phyloP scores from a whole-genome alignment of 2,329 filamentous ascomycete genomes.

The Fusarium concolor region DNA sequence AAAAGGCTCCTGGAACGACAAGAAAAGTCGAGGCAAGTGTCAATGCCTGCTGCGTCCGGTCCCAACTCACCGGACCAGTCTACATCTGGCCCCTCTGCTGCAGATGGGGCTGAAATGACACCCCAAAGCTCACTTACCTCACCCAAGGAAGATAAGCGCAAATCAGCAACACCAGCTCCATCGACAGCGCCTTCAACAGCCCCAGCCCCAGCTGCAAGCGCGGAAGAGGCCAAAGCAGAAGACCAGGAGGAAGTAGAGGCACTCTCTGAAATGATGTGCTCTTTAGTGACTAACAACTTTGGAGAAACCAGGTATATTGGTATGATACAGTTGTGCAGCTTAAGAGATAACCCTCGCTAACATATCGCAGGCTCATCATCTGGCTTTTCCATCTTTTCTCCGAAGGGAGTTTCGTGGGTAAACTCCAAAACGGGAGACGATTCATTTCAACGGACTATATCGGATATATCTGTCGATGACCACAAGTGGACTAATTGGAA shows the following conservation, averaged over 20 bases:
- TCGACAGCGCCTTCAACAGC: conserved; percentile 17
- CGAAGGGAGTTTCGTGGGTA: conserved; percentile 98
- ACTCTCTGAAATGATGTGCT: conserved; percentile 99
- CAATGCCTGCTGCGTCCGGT: conserved; percentile 59
- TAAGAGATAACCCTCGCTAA: conserved; percentile 17
- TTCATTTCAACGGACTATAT: conserved; percentile 95
- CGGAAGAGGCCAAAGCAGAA: conserved; percentile 43
- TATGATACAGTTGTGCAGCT: conserved; percentile 54
- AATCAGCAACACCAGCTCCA: conserved; percentile 42
- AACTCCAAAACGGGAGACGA: conserved; percentile 97
- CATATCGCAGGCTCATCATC: conserved; percentile 84
- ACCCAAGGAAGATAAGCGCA: conserved; percentile 55
- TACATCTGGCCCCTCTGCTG: conserved; percentile 51
- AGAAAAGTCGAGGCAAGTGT: conserved; percentile 62
- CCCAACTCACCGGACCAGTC: conserved; percentile 64
- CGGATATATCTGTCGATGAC: conserved; percentile 88
- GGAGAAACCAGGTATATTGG: conserved; percentile 97
- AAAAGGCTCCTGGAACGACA: conserved; percentile 74
- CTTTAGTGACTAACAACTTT: conserved; percentile 91
- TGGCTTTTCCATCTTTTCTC: conserved; percentile 98
- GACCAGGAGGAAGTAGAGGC: conserved; percentile 78
- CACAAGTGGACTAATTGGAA: conserved; percentile 99
- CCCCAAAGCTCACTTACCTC: conserved; percentile 68
- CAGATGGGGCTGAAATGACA: conserved; percentile 58
- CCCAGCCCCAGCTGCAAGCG: conserved; percentile 12